Evolutionary conservation across 495 filamentous ascomycete species (phyloP), one percentile per base, ranked within the genome.

Genomic region (Penicillium antarcticum): DNA sequence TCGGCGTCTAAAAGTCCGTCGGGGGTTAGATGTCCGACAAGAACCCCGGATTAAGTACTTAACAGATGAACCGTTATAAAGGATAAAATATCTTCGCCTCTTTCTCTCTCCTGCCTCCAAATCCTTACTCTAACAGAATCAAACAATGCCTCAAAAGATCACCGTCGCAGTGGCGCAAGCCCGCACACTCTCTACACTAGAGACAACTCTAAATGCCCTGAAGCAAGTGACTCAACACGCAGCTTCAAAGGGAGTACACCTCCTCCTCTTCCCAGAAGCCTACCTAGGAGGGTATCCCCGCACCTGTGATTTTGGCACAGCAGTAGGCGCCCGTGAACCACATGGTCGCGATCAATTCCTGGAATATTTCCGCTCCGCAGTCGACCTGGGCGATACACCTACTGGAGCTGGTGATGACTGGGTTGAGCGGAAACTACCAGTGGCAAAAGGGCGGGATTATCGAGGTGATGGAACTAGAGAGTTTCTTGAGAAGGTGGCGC

Each of bases 231-330:
- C 85, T 34, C 43, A 45, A 10, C 31, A 45, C 10, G 43, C 43
- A 35, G 43, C 43, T 23, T 45, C 43, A 35, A 45, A 45, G 43
- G 11, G 19, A 21, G 37, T 23, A 19, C 79, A 92, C 61, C 78
- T 97, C 43, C 70, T 97, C 14, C 82, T 97, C 36, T 94, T 96
- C 57, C 92, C 92, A 0, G 92, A 97, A 73, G 92, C 92, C 21
- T 97, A 89, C 65, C 78, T 97, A 0, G 92, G 92, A 16, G 92
- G 92, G 8, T 97, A 97, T 60, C 92, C 92, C 12, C 86, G 92
- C 18, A 87, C 87, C n/a, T 85, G 83, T 50, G 72, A 73, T 40
- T 96, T 96, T 57, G 91, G 90, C 11, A 79, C 81, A 24, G 75
- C 80, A 0, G 79, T 96, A 9, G 92, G 92, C 0, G 71, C 74